Evolutionary conservation across 192 early-diverging fungal species (phyloP).

Genomic region (Jimgerdemannia flammicorona): DNA sequence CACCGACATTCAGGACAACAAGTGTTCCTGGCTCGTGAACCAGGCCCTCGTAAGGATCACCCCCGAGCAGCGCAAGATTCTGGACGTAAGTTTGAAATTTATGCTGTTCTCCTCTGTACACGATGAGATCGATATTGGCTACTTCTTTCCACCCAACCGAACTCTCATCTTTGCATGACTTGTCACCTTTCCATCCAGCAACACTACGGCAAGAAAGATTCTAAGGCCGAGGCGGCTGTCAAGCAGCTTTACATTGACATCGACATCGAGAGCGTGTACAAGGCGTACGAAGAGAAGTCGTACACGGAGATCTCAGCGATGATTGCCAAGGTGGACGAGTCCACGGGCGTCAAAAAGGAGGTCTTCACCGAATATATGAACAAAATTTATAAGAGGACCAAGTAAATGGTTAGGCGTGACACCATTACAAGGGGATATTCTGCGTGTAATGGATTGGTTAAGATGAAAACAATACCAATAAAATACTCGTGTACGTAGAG

Average conservation of each 20-base stretch:
- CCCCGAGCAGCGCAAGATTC: constrained; percentile 80
- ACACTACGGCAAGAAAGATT: constrained; percentile 88
- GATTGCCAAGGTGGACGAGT: constrained; percentile 81
- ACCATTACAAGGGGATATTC: too few species aligned
- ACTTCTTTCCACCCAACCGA: constrained; percentile 4
- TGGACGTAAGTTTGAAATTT: constrained; percentile 53
- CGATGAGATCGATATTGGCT: neutral
- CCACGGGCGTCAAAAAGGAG: constrained; percentile 63
- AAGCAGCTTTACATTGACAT: constrained; percentile 85
- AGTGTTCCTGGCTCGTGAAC: constrained; percentile 98
- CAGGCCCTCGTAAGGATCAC: constrained; percentile 76
- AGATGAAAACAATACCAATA: too few species aligned
- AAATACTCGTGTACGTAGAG: too few species aligned
- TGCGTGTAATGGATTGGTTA: too few species aligned
- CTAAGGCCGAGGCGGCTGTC: constrained; percentile 71
- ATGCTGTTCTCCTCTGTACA: neutral
- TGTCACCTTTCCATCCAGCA: constrained; percentile 42
- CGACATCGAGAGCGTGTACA: constrained; percentile 74
- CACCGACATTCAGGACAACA: constrained; percentile 99
- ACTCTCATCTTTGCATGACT: too few species aligned
- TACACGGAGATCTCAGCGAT: constrained; percentile 67
- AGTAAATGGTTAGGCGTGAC: constrained; percentile 41
- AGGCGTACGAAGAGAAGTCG: constrained; percentile 86
- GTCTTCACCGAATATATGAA: constrained; percentile 93
- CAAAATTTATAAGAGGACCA: constrained; percentile 92